A percentile compares a stretch with the other conserved stretches of the same genome.
These are phyloP conservation scores for Quercus alba DNA, from an alignment of 306 rosid species.

Conservation along the genomic window DNA sequence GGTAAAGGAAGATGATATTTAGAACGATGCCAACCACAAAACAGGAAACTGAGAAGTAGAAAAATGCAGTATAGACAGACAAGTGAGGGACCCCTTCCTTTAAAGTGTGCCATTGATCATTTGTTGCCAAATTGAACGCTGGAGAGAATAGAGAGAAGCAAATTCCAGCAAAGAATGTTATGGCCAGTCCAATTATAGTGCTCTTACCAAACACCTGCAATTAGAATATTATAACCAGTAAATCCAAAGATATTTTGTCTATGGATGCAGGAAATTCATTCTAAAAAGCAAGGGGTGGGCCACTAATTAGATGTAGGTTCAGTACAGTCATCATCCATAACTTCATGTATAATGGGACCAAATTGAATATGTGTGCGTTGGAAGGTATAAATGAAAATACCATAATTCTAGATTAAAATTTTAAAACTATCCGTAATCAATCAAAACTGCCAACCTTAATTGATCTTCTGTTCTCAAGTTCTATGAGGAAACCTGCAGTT, in stretches of 20 bases:
- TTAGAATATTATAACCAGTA: neutral
- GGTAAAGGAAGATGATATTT: constrained; percentile 43
- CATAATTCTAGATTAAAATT: neutral
- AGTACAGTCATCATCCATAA: neutral
- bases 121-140: constrained; percentile 90
- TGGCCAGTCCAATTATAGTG: constrained; percentile 58
- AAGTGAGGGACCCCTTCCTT: constrained; percentile 72
- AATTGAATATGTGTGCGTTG: neutral
- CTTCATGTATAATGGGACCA: neutral
- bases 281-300: neutral
- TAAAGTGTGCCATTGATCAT: constrained; percentile 85
- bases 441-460: constrained; percentile 55
- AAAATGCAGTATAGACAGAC: constrained; percentile 78
- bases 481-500: constrained; percentile 70
- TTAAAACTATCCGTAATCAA: too few relatives aligned
- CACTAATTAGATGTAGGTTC: neutral
- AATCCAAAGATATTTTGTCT: neutral
- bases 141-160: constrained; percentile 92
- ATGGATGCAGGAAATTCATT: neutral
- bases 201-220: constrained; percentile 77
- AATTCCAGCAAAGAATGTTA: constrained; percentile 73
- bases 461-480: constrained; percentile 71
- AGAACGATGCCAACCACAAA: constrained; percentile 63
- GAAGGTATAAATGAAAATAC: neutral
- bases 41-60: constrained; percentile 80